Evolutionary conservation across 768 basidiomycete genomes (phyloP).

Genomic region (Mrakia hoshinonis): DNA sequence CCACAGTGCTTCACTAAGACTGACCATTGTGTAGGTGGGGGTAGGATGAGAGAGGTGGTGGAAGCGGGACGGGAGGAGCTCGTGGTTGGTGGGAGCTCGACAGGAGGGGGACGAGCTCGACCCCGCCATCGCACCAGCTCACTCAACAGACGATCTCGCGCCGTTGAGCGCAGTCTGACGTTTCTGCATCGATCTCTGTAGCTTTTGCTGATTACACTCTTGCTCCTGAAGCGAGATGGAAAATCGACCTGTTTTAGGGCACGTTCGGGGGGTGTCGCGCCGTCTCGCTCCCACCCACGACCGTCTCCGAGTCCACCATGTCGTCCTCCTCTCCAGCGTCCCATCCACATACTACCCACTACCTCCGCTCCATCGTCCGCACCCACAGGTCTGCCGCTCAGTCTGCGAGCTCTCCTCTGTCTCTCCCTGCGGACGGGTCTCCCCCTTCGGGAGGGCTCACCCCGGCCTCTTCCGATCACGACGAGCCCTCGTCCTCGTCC

Average conservation of each 20-base stretch:
- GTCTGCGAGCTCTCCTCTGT: neutral
- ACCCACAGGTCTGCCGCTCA: neutral
- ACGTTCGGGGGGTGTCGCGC: neutral
- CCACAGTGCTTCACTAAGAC: neutral
- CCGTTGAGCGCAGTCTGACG: too few relatives aligned
- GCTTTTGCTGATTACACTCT: neutral
- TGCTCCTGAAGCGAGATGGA: neutral
- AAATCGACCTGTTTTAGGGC: too few relatives aligned
- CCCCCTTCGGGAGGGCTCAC: neutral
- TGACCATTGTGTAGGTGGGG: neutral
- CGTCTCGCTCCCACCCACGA: neutral
- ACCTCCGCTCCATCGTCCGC: conserved; percentile 8
- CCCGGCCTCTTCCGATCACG: neutral
- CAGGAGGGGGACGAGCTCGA: neutral
- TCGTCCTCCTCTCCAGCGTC: neutral
- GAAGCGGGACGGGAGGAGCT: neutral
- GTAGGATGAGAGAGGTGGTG: neutral
- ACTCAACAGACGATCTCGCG: too few relatives aligned
- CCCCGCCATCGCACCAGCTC: too few relatives aligned
- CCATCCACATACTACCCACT: conserved; percentile 17
- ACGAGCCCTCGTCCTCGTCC: neutral
- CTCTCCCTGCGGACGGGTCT: neutral
- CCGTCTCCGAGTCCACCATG: neutral
- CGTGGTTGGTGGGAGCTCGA: neutral
- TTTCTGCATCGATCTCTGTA: too few relatives aligned